Base-by-base conservation (phyloP, 225 moss, liverwort and hornwort genomes). In the Polytrichum commune region DNA sequence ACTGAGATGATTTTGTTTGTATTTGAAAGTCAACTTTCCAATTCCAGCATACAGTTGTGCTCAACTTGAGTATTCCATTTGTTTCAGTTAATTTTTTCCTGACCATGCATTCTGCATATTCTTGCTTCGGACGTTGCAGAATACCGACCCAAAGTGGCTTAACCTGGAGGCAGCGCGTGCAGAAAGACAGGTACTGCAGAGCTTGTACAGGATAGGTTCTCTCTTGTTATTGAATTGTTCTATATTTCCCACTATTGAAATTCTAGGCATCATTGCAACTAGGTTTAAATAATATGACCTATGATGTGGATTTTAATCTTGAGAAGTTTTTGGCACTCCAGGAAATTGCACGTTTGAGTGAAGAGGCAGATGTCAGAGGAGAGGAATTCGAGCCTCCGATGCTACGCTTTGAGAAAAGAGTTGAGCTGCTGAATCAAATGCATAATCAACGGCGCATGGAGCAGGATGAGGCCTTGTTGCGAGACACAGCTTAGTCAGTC, bases 131-230 rank as follows among this genome's bases (percentile, higher is more conserved):
- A 27, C 71, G 71, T 19, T 68, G 71, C 85, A 89, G 89, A 86
- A 86, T 67, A 89, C 89, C 69, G 83, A 98, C 67, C 90, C 91
- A 53, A 86, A 83, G 29, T 83, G 89, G 38, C 76, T 95, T 27
- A 84, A 95, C 77, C 71, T 98, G 72, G 84, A 79, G 68, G 81
- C 73, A 63, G 98, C 98, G 1, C 88, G 98, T 68, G 87, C 78
- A 8, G 95, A 95, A 82, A 89, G 91, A 87, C 83, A 93, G 95
- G 97, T 98, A 90, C 22, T 38, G 46, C 13, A 16, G 46, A 13
- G 46, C 46, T 46, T 46, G 46, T 46, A 46, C 46, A 46, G 5
- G 29, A 22, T 46, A 10, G 20, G n/a, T 63, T 26, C 5, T 65
- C 22, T 25, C 9, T 29, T 53, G 7, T 27, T 46, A 24, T 46